These are phyloP conservation scores for Leishmania braziliensis DNA, from an alignment of 208 protist species.

Conservation along the genomic window DNA sequence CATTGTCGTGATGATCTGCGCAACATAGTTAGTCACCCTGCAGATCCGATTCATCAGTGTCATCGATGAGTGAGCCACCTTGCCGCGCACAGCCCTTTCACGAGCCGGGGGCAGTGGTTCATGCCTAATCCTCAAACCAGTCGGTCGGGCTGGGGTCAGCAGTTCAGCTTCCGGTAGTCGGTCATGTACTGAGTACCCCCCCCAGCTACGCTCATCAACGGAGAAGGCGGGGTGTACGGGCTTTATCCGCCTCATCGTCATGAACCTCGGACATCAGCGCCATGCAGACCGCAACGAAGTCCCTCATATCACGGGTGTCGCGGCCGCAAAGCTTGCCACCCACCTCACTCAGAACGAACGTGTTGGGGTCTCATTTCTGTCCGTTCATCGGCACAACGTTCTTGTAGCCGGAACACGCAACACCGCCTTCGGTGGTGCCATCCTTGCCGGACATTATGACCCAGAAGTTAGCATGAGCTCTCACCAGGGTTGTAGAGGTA, in stretches of 20 bases:
- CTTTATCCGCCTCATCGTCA: slow-evolving; percentile 51
- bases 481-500: slow-evolving; percentile 38
- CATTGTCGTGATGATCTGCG: slow-evolving; percentile 49
- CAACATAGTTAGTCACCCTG: slow-evolving; percentile 44
- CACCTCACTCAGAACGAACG: slow-evolving; percentile 53
- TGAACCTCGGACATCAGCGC: slow-evolving; percentile 37
- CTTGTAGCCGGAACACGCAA: slow-evolving; percentile 60
- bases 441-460: slow-evolving; percentile 50
- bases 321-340: slow-evolving; percentile 62
- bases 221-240: slow-evolving; percentile 58
- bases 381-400: slow-evolving; percentile 63
- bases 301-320: slow-evolving; percentile 67
- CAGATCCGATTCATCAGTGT: slow-evolving; percentile 44
- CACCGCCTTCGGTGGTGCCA: slow-evolving; percentile 48
- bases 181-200: slow-evolving; percentile 38
- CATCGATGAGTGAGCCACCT: slow-evolving; percentile 56
- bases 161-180: slow-evolving; percentile 38
- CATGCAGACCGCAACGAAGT: slow-evolving; percentile 56
- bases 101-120: slow-evolving; percentile 34
- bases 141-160: slow-evolving; percentile 43
- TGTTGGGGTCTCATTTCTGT: slow-evolving; percentile 61
- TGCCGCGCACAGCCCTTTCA: slow-evolving; percentile 44
- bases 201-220: slow-evolving; percentile 53
- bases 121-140: slow-evolving; percentile 28
- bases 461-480: slow-evolving; percentile 58